Conservation (phyloP, 441 rosid genomes). For the Manihot esculenta region DNA sequence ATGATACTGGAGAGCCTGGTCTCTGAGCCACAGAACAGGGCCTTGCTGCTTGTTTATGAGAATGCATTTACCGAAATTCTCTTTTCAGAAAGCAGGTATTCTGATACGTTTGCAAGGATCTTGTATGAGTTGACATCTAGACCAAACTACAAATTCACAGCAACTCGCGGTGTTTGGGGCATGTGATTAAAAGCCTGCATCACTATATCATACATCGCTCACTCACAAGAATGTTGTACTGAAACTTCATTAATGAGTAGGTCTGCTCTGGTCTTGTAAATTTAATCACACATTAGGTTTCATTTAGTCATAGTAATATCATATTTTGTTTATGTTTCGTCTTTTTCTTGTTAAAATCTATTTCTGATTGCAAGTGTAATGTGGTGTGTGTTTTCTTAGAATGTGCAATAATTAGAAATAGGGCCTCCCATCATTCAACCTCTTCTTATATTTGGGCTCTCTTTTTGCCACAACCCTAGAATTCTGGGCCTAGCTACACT, state of each 20-base stretch:
- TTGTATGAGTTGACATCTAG: constrained; percentile 83
- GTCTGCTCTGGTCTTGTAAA: constrained; percentile 20
- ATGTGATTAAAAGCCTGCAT: constrained; percentile 45
- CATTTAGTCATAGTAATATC: not conserved
- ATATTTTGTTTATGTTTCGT: not conserved
- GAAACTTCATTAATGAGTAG: not conserved
- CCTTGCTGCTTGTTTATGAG: constrained; percentile 67
- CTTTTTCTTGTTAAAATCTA: not conserved
- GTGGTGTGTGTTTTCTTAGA: no score
- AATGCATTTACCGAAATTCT: constrained; percentile 89
- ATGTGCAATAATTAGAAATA: no score
- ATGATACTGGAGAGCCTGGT: constrained; percentile 90
- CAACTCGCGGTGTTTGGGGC: constrained; percentile 95
- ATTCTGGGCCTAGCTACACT: no score
- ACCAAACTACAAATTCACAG: constrained; percentile 82
- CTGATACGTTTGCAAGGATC: constrained; percentile 88
- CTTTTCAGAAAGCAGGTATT: constrained; percentile 74
- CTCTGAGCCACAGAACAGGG: constrained; percentile 87
- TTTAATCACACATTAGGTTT: not conserved
- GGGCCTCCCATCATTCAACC: no score
- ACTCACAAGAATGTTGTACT: constrained; percentile 3
- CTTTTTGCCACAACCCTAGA: no score
- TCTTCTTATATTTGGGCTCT: no score
- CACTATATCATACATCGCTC: not conserved
- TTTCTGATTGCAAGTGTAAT: no score